These are phyloP conservation scores for Nicotiana rustica DNA, from an alignment of 305 asterid genomes.

Conservation along the genomic window DNA sequence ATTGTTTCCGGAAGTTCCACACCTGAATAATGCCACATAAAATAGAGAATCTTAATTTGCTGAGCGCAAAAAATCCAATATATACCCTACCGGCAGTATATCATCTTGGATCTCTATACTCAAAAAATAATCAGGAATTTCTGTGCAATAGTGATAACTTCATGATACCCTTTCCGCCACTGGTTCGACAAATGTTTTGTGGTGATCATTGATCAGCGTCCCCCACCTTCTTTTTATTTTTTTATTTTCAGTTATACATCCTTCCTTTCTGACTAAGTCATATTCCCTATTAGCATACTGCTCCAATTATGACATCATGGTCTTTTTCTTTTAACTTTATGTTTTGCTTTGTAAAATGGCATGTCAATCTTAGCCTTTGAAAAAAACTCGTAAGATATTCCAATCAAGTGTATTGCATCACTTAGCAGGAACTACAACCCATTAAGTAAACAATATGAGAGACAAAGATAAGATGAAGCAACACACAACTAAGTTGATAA, in stretches of 20 bases:
- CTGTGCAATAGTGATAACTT: not conserved
- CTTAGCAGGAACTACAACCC: not conserved
- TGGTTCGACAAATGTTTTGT: not conserved
- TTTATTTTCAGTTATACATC: not conserved
- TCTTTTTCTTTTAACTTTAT: not conserved
- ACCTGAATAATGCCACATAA: constrained; percentile 53
- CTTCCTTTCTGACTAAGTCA: not conserved
- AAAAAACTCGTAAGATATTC: not conserved
- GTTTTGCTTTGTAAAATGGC: not conserved
- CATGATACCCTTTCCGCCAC: not conserved
- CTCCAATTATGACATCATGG: not conserved
- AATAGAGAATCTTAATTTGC: constrained; percentile 10
- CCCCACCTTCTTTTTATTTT: not conserved
- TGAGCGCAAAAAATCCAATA: not conserved
- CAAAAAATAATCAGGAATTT: not conserved
- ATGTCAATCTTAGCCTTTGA: not conserved
- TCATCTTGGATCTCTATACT: not conserved
- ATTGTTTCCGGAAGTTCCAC: constrained; percentile 73
- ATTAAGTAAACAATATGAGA: not conserved
- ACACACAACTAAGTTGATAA: not conserved
- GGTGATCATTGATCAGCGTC: not conserved
- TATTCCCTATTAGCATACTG: not conserved
- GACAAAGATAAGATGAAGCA: not conserved
- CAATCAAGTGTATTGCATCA: not conserved
- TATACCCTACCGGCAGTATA: not conserved